Conservation (phyloP, 179 eudicot species). For the Amaranthus tricolor region DNA sequence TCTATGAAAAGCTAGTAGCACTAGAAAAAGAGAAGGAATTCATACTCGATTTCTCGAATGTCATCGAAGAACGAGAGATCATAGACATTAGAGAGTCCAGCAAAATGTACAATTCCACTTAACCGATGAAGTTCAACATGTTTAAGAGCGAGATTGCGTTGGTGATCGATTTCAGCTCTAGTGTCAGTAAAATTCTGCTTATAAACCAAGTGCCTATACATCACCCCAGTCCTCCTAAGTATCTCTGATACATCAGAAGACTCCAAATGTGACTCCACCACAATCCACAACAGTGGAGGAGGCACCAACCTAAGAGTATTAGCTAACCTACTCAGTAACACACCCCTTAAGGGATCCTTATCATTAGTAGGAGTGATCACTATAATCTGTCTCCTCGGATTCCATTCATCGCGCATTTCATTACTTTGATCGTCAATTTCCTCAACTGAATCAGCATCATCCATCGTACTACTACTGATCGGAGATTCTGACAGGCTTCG, state of each 20-base stretch:
- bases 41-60: conserved; percentile 77
- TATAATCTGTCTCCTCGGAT: conserved; percentile 55
- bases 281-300: conserved; percentile 77
- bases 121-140: conserved; percentile 81
- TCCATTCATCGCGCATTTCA: not conserved
- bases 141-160: conserved; percentile 74
- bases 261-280: conserved; percentile 57
- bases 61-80: conserved; percentile 82
- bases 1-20: not conserved
- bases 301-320: conserved; percentile 66
- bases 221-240: conserved; percentile 71
- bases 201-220: conserved; percentile 81
- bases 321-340: conserved; percentile 55
- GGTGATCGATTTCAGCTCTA: conserved; percentile 62
- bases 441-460: conserved; percentile 19
- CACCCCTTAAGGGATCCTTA: conserved; percentile 42
- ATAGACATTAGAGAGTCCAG: conserved; percentile 71
- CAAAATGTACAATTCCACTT: conserved; percentile 91
- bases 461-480: not conserved
- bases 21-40: not conserved
- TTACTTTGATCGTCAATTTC: not conserved
- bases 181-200: conserved; percentile 70
- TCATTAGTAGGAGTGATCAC: conserved; percentile 67
- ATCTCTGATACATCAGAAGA: conserved; percentile 52
- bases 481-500: conserved; percentile 38